Evolutionary conservation across 2,329 filamentous ascomycete species (phyloP), one percentile per base, ranked within the genome.

Genomic region (Trichophyton benhamiae): DNA sequence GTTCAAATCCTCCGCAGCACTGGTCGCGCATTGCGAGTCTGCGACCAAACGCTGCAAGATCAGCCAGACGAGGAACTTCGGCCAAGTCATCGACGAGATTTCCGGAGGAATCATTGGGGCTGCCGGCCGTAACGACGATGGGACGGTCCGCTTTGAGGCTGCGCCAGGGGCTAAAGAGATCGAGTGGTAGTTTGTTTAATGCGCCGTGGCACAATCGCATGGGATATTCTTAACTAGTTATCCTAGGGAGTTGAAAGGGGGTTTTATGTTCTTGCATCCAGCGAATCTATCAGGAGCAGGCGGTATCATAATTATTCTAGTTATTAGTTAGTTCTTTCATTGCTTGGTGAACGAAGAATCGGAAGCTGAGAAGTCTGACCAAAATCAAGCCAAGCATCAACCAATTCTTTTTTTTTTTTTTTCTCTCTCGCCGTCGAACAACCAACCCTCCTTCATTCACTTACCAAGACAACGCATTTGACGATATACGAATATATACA

Each of bases 1-100:
- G 27, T 78, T 77, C 68, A 71, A 71, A 27, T 70, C 68, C 9
- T 70, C 68, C 0, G 63, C 72, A 0, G 74, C 74, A 0, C 67
- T 77, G 3, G 67, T 77, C n/a, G 70, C 72, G 0, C 77, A 79
- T 61, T 72, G 71, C 61, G 76, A 78, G 63, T 71, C 70, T 1
- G 65, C 67, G 1, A 73, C 65, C 11, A 67, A 66, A 27, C 70
- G 70, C 20, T 78, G 76, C 66, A 65, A 66, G 6, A 69, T 77
- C 42, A 69, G 66, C 33, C 63, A 70, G 0, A 67, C 65, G 20
- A 52, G 60, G 2, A 64, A 68, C 7, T 75, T 72, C 57, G 70
- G 68, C 2, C 68, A 72, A 58, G 66, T 74, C 0, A 67, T 78
- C 33, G 68, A 73, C 36, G 72, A 75, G 25, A 62, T 75, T 13